Percentiles rank a stretch among this genome's conserved stretches.
Conservation (phyloP, 148 eudicot genomes). For the Fagopyrum tataricum region DNA sequence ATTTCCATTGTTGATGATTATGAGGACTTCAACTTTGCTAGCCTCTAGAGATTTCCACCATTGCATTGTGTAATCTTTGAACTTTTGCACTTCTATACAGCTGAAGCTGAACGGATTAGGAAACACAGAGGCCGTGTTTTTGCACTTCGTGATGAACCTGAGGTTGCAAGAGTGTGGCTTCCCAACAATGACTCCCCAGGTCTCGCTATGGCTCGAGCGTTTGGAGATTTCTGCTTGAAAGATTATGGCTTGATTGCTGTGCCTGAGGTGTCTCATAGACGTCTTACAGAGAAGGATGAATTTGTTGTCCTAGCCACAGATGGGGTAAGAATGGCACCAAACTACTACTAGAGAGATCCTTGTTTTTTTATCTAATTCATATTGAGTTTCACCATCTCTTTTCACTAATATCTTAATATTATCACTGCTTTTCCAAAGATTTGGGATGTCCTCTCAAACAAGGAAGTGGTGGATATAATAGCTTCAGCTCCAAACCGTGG, state of each 20-base stretch:
- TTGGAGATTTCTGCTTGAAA: conserved; percentile 92
- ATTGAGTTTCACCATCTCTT: not conserved
- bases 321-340: conserved; percentile 42
- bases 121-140: conserved; percentile 81
- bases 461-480: conserved; percentile 73
- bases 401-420: not conserved
- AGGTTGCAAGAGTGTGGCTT: conserved; percentile 87
- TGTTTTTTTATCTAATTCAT: not conserved
- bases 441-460: conserved; percentile 88
- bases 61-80: not conserved
- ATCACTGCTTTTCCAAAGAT: conserved; percentile 30
- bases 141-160: conserved; percentile 85
- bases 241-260: conserved; percentile 81
- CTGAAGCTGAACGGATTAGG: conserved; percentile 77
- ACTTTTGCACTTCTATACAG: conserved; percentile 24
- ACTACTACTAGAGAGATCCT: not conserved
- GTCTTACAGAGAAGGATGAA: conserved; percentile 71
- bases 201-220: conserved; percentile 94
- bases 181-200: conserved; percentile 82
- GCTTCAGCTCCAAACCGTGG: conserved; percentile 51
- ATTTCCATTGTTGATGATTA: not conserved
- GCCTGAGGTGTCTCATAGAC: conserved; percentile 63
- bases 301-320: conserved; percentile 82
- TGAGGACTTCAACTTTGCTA: not conserved
- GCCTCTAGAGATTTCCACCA: not conserved